Conservation (phyloP, 495 filamentous ascomycete genomes). For the Penicillium mononematosum region DNA sequence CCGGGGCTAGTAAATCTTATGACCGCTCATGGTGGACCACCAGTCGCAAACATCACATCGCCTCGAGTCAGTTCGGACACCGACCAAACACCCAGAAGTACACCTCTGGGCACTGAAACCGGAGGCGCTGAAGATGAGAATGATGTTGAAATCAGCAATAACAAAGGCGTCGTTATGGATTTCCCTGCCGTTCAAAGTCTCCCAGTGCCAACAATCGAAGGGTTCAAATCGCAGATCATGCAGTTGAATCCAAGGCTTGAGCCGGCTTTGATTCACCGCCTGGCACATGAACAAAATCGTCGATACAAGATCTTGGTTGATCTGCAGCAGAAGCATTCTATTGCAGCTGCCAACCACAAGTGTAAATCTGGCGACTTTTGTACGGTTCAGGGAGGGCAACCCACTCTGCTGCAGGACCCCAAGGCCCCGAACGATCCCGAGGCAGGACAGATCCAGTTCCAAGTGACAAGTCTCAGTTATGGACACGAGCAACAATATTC, state of each 20-base stretch:
- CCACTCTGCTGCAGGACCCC: conserved; percentile 48
- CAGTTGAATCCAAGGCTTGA: conserved; percentile 69
- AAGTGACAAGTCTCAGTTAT: conserved; percentile 50
- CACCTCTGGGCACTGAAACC: conserved; percentile 17
- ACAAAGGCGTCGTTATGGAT: conserved; percentile 50
- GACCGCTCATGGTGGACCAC: conserved; percentile 49
- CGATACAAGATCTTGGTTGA: conserved; percentile 79
- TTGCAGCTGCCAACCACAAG: conserved; percentile 48
- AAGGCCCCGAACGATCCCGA: conserved; percentile 44
- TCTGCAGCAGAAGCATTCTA: conserved; percentile 66
- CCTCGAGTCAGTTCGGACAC: conserved; percentile 25
- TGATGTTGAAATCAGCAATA: conserved; percentile 41
- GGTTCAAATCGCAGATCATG: conserved; percentile 74
- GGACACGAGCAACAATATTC: conserved; percentile 63
- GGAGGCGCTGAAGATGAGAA: conserved; percentile 47
- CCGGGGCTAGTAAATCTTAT: conserved; percentile 47
- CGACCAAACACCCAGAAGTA: conserved; percentile 6
- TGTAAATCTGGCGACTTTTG: conserved; percentile 65
- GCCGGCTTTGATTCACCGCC: conserved; percentile 73
- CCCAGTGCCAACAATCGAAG: conserved; percentile 71
- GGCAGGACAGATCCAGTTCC: conserved; percentile 50
- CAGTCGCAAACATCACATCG: conserved; percentile 43
- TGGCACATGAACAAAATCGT: conserved; percentile 74
- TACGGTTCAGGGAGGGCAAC: conserved; percentile 60
- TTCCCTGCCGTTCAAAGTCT: conserved; percentile 41